Percentiles rank a stretch among this genome's conserved stretches.
Conservation (phyloP, 139 green algal species). For the Coelastrella sp. region DNA sequence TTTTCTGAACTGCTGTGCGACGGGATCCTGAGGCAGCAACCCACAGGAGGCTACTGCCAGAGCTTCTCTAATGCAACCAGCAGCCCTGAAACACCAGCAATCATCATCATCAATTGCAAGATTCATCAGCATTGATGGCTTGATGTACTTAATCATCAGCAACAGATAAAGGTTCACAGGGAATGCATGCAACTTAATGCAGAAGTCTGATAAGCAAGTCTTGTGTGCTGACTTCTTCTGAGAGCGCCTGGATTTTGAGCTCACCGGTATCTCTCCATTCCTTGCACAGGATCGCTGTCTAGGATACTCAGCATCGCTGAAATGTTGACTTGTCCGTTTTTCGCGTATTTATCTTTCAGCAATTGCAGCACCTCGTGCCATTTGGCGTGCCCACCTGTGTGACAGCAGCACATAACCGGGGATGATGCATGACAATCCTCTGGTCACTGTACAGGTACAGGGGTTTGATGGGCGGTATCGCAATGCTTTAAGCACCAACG, state of each 20-base stretch:
- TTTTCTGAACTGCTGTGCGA: background rate
- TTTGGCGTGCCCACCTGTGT: background rate
- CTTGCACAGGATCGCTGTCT: background rate
- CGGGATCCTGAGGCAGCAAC: background rate
- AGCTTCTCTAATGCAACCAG: background rate
- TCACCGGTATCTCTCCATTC: background rate
- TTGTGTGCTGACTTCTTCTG: background rate
- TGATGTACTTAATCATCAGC: background rate
- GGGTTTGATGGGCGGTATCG: background rate
- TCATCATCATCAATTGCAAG: no score
- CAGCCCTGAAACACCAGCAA: background rate
- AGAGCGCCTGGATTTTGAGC: background rate
- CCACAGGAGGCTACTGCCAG: background rate
- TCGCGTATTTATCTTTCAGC: background rate
- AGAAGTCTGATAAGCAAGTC: no score
- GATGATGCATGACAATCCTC: background rate
- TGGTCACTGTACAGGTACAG: background rate
- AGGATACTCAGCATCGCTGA: background rate
- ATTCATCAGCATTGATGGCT: background rate
- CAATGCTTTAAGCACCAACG: no score
- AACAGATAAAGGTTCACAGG: background rate
- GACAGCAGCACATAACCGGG: background rate
- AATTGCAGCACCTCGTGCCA: background rate
- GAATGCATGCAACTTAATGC: background rate
- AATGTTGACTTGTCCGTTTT: background rate